Conservation (phyloP, 257 asterid genomes). For the Lycium ferocissimum region DNA sequence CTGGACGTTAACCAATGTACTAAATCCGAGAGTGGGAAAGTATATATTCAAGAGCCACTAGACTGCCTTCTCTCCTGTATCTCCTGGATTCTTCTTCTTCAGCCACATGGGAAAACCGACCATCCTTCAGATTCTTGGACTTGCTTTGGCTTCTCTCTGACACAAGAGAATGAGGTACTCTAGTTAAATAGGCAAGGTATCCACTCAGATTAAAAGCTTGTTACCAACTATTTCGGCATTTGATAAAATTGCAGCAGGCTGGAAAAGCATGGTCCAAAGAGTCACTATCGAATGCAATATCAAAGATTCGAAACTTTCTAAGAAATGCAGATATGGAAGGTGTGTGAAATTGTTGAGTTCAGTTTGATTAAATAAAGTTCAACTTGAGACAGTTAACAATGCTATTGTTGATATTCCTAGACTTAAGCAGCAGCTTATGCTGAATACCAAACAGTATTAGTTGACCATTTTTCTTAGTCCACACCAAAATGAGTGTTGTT, state of each 20-base stretch:
- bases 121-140: slow-evolving; percentile 64
- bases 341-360: slow-evolving; percentile 32
- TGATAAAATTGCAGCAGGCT: slow-evolving; percentile 49
- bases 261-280: slow-evolving; percentile 68
- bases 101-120: slow-evolving; percentile 64
- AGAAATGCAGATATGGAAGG: slow-evolving; percentile 74
- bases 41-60: slow-evolving; percentile 75
- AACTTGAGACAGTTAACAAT: slow-evolving; percentile 1
- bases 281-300: slow-evolving; percentile 63
- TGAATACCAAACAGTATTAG: not conserved
- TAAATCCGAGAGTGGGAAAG: slow-evolving; percentile 63
- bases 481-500: not conserved
- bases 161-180: slow-evolving; percentile 82
- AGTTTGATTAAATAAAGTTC: not conserved
- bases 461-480: not conserved
- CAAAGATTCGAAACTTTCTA: slow-evolving; percentile 63
- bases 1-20: slow-evolving; percentile 61
- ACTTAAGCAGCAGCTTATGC: slow-evolving; percentile 13
- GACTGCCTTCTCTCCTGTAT: slow-evolving; percentile 83
- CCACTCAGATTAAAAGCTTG: not conserved
- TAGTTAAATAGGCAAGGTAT: not conserved
- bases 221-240: not conserved
- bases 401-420: not conserved
- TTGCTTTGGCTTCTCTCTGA: slow-evolving; percentile 82
- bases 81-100: slow-evolving; percentile 84